These are phyloP conservation scores for Paramecium tetraurelia DNA, from an alignment of 73 alveolate species.

Conservation along the genomic window DNA sequence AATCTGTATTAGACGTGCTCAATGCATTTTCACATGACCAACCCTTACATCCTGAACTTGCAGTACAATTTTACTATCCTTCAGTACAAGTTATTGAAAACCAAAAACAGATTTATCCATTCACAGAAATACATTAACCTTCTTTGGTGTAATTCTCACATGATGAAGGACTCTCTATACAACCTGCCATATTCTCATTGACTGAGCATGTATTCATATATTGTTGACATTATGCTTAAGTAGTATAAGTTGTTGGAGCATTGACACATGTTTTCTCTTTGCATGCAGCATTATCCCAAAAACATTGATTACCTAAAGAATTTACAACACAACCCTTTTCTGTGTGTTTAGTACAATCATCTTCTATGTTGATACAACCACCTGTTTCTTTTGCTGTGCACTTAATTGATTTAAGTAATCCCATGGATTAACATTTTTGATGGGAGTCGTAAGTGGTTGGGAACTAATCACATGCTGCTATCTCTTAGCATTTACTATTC, in stretches of 20 bases:
- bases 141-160: background rate
- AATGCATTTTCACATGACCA: slow-evolving; percentile 34
- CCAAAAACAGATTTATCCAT: background rate
- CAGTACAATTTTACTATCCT: background rate
- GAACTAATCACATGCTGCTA: background rate
- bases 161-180: background rate
- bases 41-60: background rate
- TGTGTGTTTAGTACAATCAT: background rate
- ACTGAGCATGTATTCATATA: background rate
- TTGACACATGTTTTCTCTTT: background rate
- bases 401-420: background rate
- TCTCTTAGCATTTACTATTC: background rate
- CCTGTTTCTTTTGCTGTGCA: background rate
- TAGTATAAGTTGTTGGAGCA: background rate
- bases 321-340: slow-evolving; percentile 12
- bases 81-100: background rate
- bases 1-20: background rate
- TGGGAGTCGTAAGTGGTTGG: background rate
- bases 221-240: background rate
- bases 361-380: background rate
- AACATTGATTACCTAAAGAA: background rate
- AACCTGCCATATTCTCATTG: background rate
- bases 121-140: background rate
- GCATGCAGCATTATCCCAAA: slow-evolving; percentile 8
- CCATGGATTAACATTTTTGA: background rate